Conservation (phyloP, 2,329 filamentous ascomycete species). For the Xylaria sp. region DNA sequence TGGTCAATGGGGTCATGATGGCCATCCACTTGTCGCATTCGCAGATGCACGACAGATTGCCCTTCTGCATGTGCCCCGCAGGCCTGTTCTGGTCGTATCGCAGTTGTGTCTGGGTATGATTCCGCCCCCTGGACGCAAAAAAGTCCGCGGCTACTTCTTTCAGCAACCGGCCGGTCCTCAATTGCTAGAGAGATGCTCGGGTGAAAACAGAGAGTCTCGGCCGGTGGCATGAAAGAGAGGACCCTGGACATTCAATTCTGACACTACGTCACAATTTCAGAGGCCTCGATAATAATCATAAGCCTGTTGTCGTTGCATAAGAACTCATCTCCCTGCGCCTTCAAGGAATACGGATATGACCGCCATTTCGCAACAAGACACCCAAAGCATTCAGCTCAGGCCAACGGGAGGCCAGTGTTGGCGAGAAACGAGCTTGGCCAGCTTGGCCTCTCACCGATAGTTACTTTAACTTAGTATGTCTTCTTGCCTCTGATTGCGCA, state of each 20-base stretch:
- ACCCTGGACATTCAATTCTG: conserved; percentile 2
- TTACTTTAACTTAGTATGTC: conserved; percentile 11
- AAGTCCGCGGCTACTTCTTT: conserved; percentile 33
- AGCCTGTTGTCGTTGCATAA: neutral
- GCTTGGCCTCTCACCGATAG: conserved; percentile 30
- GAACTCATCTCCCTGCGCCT: conserved; percentile 4
- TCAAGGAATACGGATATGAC: conserved; percentile 18
- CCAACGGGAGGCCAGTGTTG: conserved; percentile 6
- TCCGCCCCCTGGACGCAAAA: conserved; percentile 23
- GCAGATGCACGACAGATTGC: conserved; percentile 31
- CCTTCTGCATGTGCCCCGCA: conserved; percentile 18
- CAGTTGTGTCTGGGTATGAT: conserved; percentile 16
- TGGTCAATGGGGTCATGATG: conserved; percentile 31
- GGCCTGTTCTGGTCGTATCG: conserved; percentile 18
- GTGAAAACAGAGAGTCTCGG: conserved; percentile 1
- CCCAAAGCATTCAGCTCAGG: conserved; percentile 10
- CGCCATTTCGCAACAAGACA: conserved; percentile 25
- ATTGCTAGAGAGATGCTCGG: conserved; percentile 6
- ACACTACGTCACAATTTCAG: conserved; percentile 17
- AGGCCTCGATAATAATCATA: neutral
- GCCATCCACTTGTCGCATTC: conserved; percentile 26
- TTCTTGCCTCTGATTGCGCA: neutral
- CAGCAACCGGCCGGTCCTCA: conserved; percentile 14
- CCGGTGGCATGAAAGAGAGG: neutral
- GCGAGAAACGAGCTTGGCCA: conserved; percentile 7